These are phyloP conservation scores for Plasmodium knowlesi DNA, from an alignment of 169 alveolate genomes.

Conservation along the genomic window DNA sequence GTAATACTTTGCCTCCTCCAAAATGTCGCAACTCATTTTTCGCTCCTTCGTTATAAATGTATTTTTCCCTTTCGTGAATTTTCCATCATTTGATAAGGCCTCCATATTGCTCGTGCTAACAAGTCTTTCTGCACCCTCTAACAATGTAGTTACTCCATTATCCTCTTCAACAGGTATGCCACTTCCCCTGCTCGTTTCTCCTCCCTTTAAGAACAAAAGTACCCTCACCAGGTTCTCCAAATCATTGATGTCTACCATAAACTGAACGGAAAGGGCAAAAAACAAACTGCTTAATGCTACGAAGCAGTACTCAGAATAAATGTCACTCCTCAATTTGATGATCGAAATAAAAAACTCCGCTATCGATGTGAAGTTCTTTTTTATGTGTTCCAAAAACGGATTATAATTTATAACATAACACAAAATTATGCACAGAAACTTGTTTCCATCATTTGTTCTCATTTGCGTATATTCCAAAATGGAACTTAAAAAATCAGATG, in stretches of 20 bases:
- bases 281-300: conserved; percentile 56
- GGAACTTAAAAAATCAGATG: conserved; percentile 2
- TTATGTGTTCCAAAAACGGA: conserved; percentile 49
- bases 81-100: neutral
- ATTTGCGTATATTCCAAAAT: neutral
- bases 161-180: neutral
- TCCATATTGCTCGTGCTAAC: neutral
- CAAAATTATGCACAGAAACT: conserved; percentile 54
- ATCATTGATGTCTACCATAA: conserved; percentile 16
- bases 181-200: neutral
- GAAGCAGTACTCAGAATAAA: conserved; percentile 63
- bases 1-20: neutral
- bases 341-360: conserved; percentile 2
- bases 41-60: neutral
- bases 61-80: neutral
- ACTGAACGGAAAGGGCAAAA: conserved; percentile 43
- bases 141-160: neutral
- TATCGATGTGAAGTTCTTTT: neutral
- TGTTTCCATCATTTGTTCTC: neutral
- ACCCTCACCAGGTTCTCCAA: neutral
- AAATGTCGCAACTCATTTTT: conserved; percentile 11
- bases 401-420: conserved; percentile 52
- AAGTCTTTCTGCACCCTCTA: neutral
- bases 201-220: neutral
- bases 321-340: conserved; percentile 29